A percentile compares a stretch with the other conserved stretches of the same genome.
phyloP scores from a whole-genome alignment of 306 rosid genomes.

The Pterocarpus macrocarpus region DNA sequence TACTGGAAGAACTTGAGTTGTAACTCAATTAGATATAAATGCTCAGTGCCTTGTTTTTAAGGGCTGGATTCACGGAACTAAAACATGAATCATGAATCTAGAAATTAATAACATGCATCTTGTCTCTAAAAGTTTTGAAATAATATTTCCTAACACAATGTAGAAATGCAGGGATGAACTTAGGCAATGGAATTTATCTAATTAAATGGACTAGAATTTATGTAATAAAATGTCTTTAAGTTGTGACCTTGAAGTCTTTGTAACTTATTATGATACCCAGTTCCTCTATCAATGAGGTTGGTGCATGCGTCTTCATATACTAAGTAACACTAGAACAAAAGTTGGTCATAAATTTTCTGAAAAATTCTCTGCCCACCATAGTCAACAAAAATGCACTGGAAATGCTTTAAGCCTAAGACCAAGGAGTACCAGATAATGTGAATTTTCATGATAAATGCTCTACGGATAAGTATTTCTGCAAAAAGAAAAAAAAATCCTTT shows the following conservation, averaged over 20 bases:
- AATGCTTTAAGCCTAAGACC: neutral
- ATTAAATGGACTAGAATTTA: neutral
- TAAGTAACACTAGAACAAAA: neutral
- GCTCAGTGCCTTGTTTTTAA: neutral
- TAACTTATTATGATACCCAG: neutral
- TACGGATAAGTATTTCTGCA: neutral
- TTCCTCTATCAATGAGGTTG: neutral
- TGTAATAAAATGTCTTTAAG: too few species aligned
- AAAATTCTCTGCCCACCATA: neutral
- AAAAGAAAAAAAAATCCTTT: neutral
- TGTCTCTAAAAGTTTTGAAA: too few species aligned
- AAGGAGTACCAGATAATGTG: neutral
- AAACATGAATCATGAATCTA: neutral
- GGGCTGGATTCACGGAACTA: neutral
- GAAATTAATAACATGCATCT: neutral
- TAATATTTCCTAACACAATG: too few species aligned
- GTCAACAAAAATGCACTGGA: neutral
- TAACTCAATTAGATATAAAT: neutral
- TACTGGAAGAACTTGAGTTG: neutral
- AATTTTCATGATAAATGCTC: neutral
- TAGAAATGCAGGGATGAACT: conserved; percentile 11
- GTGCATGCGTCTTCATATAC: neutral
- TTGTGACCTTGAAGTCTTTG: neutral
- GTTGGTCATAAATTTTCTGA: neutral
- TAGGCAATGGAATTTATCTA: neutral